Conservation (phyloP, 2,329 filamentous ascomycete species). For the Stagonosporopsis vannaccii region DNA sequence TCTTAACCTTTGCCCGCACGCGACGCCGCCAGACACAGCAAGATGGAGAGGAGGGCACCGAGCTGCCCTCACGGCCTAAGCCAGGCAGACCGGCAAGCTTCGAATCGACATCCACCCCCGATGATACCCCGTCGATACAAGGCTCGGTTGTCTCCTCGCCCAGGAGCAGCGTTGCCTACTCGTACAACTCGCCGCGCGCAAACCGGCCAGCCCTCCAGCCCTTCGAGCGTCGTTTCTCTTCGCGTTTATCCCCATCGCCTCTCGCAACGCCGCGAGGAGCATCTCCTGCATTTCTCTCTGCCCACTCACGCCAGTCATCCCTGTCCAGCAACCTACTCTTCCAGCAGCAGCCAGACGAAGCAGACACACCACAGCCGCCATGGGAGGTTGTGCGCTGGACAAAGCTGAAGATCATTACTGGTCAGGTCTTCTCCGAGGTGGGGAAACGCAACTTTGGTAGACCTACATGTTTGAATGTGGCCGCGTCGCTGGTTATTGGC, state of each 20-base stretch:
- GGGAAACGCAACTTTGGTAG: constrained; percentile 92
- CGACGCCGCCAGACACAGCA: constrained; percentile 30
- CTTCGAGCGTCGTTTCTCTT: constrained; percentile 94
- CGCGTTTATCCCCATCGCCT: constrained; percentile 74
- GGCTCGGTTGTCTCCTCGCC: constrained; percentile 66
- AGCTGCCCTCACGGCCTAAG: constrained; percentile 22
- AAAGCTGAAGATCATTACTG: constrained; percentile 85
- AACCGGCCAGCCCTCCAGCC: constrained; percentile 86
- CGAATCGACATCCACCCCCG: constrained; percentile 76
- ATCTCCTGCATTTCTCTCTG: constrained; percentile 79
- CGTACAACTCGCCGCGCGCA: constrained; percentile 71
- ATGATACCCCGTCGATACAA: constrained; percentile 83
- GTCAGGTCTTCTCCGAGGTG: constrained; percentile 88
- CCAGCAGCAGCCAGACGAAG: constrained; percentile 62
- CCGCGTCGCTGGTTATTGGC: constrained; percentile 86
- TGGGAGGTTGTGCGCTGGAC: constrained; percentile 99
- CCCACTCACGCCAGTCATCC: constrained; percentile 83
- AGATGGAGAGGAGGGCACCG: constrained; percentile 4
- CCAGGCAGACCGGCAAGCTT: constrained; percentile 64
- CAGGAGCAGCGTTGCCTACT: constrained; percentile 76
- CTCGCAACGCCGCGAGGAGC: constrained; percentile 67
- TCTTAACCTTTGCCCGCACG: constrained; percentile 44
- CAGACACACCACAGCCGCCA: constrained; percentile 76
- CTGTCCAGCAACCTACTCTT: constrained; percentile 72
- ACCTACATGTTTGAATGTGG: constrained; percentile 88